Conservation (phyloP, 2,329 filamentous ascomycete species). For the Akanthomyces uredinophilus region DNA sequence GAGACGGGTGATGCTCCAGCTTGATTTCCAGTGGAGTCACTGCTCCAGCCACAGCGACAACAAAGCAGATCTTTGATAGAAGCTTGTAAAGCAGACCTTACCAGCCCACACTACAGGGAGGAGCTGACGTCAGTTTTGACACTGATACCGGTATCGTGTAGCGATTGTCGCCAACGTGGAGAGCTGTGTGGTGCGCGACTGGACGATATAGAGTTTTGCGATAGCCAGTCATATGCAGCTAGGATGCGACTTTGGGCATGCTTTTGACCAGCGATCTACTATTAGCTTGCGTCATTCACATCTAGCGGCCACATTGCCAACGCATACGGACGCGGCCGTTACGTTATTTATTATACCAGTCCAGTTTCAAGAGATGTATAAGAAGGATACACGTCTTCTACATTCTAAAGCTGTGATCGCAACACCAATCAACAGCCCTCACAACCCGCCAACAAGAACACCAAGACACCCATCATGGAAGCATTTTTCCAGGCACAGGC, state of each 20-base stretch:
- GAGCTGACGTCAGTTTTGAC: not conserved
- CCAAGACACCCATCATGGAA: not conserved
- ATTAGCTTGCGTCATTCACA: not conserved
- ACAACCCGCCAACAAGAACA: not conserved
- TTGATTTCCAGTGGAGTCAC: not conserved
- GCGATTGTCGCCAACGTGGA: not conserved
- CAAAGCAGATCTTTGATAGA: not conserved
- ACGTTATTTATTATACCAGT: not conserved
- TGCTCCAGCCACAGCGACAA: not conserved
- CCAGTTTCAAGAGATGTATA: not conserved
- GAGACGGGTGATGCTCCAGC: not conserved
- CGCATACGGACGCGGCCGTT: not conserved
- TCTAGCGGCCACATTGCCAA: not conserved
- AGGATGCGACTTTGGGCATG: not conserved
- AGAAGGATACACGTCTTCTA: not conserved
- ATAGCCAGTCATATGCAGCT: not conserved
- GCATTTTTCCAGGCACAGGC: slow-evolving; percentile 5
- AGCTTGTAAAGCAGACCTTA: not conserved
- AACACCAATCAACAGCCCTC: too few relatives aligned
- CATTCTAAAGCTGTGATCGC: not conserved
- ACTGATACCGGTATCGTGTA: not conserved
- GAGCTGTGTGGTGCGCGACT: not conserved
- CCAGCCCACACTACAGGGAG: not conserved
- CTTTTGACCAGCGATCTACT: not conserved
- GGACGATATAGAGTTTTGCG: not conserved